A percentile compares a stretch with the other conserved stretches of the same genome.
phyloP scores from a whole-genome alignment of 768 basidiomycete species.

The Leccinum obscurum region DNA sequence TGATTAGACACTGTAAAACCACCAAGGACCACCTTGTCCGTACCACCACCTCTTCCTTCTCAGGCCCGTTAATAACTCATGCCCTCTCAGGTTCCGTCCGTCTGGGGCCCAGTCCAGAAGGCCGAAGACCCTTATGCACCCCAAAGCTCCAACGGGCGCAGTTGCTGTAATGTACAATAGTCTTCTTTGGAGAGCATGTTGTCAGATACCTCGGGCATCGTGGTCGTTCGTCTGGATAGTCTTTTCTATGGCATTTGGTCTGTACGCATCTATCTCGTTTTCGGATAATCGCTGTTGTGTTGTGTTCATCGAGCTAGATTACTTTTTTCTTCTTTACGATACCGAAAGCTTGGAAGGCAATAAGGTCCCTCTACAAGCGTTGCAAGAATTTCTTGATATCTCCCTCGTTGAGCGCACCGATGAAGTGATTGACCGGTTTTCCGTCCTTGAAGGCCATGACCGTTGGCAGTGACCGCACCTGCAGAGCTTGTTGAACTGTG shows the following conservation, averaged over 20 bases:
- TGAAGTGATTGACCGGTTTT: conserved; percentile 55
- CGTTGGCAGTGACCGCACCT: conserved; percentile 80
- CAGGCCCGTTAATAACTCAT: conserved; percentile 14
- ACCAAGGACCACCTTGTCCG: conserved; percentile 70
- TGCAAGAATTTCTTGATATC: conserved; percentile 48
- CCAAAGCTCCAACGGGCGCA: conserved; percentile 48
- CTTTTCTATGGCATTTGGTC: conserved; percentile 9
- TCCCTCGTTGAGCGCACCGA: conserved; percentile 53
- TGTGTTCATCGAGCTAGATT: conserved; percentile 14
- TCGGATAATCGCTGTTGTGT: conserved; percentile 9
- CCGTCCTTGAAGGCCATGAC: conserved; percentile 77
- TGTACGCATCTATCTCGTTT: conserved; percentile 16
- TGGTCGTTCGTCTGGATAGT: background rate
- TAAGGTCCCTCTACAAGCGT: conserved; percentile 28
- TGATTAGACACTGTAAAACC: conserved; percentile 73
- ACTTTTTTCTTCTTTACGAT: conserved; percentile 10
- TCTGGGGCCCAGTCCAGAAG: conserved; percentile 95
- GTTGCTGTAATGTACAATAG: conserved; percentile 65
- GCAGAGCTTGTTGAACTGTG: background rate
- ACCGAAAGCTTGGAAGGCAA: conserved; percentile 7
- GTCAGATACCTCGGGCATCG: background rate
- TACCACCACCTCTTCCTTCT: conserved; percentile 15
- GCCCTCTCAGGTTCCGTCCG: conserved; percentile 74
- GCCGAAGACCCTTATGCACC: conserved; percentile 92
- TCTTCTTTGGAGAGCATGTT: background rate